These are phyloP conservation scores for Lanmaoa rubissima DNA, from an alignment of 768 basidiomycete genomes.

Conservation along the genomic window DNA sequence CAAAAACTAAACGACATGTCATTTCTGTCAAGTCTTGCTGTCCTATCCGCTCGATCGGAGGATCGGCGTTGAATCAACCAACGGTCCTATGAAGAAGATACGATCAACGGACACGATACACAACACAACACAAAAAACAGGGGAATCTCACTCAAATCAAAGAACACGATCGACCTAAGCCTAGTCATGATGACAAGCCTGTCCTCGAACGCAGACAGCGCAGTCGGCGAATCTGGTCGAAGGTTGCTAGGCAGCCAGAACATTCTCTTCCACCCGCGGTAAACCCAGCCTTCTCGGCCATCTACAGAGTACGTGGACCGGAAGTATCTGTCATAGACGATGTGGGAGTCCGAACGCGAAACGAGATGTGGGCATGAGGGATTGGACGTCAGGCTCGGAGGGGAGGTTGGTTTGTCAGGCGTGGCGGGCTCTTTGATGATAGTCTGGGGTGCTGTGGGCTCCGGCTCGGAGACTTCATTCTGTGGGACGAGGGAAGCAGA, in stretches of 20 bases:
- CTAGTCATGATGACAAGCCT: constrained; percentile 5
- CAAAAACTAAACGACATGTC: neutral
- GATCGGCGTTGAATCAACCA: neutral
- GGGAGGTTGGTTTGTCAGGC: no score
- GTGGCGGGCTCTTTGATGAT: no score
- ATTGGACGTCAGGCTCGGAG: no score
- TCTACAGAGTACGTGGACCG: constrained; percentile 15
- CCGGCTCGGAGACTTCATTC: neutral
- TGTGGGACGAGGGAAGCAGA: neutral
- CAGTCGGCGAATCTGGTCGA: constrained; percentile 6
- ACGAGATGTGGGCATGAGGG: no score
- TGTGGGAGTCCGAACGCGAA: no score
- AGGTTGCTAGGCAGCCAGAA: constrained; percentile 21
- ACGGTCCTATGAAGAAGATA: neutral
- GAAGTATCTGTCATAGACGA: constrained; percentile 1
- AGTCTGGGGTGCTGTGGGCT: neutral
- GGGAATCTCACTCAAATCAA: constrained; percentile 16
- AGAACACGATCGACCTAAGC: neutral
- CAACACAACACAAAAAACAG: neutral
- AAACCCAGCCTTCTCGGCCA: constrained; percentile 14
- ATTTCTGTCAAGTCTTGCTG: neutral
- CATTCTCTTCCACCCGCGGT: constrained; percentile 10
- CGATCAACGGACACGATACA: no score
- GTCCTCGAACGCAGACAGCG: constrained; percentile 12
- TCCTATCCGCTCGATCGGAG: neutral